These are phyloP conservation scores for Rhipidocladum racemiflorum DNA, from an alignment of 176 grass and related monocot genomes.

Conservation along the genomic window DNA sequence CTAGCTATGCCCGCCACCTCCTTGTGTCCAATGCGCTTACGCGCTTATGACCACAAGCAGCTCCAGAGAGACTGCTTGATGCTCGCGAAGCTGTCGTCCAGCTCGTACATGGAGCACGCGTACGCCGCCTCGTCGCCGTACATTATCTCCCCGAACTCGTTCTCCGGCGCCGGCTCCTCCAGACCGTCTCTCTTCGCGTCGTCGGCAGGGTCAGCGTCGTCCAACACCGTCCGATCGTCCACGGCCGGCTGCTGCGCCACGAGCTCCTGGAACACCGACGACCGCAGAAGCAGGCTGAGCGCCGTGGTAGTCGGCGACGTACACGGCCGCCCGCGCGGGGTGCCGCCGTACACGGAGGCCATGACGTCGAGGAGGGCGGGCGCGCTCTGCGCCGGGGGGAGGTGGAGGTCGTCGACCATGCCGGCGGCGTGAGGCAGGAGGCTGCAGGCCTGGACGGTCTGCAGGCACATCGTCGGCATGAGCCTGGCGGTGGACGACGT, in stretches of 20 bases:
- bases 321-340: slow-evolving; percentile 16
- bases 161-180: neutral
- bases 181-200: neutral
- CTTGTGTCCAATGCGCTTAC: neutral
- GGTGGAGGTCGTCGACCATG: slow-evolving; percentile 3
- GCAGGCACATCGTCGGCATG: neutral
- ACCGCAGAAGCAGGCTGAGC: slow-evolving; percentile 58
- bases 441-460: neutral
- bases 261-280: slow-evolving; percentile 57
- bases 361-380: slow-evolving; percentile 8
- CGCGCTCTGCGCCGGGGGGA: neutral
- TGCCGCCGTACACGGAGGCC: neutral
- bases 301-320: slow-evolving; percentile 48
- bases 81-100: slow-evolving; percentile 41
- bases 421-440: neutral
- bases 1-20: neutral
- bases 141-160: neutral
- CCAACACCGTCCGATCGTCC: neutral
- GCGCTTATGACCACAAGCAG: slow-evolving; percentile 18
- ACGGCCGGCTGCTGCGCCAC: slow-evolving; percentile 22
- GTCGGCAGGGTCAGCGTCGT: too few relatives aligned
- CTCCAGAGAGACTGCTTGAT: slow-evolving; percentile 43
- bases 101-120: slow-evolving; percentile 41
- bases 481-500: neutral
- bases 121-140: slow-evolving; percentile 28